Evolutionary conservation across 1,139 yeast species (phyloP), one percentile per base, ranked within the genome.

Genomic region (Hyphopichia burtonii): DNA sequence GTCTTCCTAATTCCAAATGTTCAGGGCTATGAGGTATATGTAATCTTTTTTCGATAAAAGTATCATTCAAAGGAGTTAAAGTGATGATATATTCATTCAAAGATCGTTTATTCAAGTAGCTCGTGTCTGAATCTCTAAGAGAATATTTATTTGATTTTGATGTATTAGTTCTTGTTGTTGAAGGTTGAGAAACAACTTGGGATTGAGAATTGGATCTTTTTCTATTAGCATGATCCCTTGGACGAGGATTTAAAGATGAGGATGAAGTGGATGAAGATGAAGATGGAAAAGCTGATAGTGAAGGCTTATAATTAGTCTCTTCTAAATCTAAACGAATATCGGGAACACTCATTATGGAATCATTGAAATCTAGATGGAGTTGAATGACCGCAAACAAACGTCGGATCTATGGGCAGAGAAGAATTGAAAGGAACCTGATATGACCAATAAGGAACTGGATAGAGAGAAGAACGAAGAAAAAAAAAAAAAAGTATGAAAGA

Each of bases 1-100:
- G 99, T 42, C 99, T 76, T 1, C 99, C 99, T 20, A 93, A 71
- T 56, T 88, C 88, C 42, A 93, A 67, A 1, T 90, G 83, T 19
- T 88, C 91, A 0, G 99, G 99, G 46, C 73, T 76, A 45, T 78
- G 76, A 1, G 98, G 97, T 7, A 94, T 82, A 20, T 81, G 80
- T 31, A 94, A 67, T 41, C 86, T 82, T 61, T 93, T 93, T 43
- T 83, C 78, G 37, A 83, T 85, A 65, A 89, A 89, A 0, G 97
- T 86, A 41, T 82, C 89, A 59, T 93, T 91, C 38, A 90, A 64
- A 0, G 97, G 84, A 12, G 78, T 65, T 43, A 91, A 68, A 1
- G 90, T 83, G 16, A 91, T 77, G 38, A 86, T 80, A 52, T 74
- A 66, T 58, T 68, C 73, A 17, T 65, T 61, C 42, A 63, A 70